Percentiles rank a stretch among this genome's conserved stretches.
These are phyloP conservation scores for Chytridium lagenaria DNA, from an alignment of 371 early-diverging fungal genomes.

Conservation along the genomic window DNA sequence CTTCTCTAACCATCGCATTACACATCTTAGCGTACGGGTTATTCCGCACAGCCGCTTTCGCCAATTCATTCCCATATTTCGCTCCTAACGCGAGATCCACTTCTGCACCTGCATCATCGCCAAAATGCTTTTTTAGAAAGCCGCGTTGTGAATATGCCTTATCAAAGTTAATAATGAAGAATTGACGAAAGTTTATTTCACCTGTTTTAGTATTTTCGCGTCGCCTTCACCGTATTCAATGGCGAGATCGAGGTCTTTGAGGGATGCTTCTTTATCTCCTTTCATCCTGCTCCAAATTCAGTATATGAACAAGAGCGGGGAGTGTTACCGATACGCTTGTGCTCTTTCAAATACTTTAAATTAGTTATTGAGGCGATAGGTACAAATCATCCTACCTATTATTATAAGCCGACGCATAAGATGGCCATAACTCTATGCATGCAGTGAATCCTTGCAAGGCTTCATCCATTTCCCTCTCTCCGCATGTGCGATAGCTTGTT, in stretches of 20 bases:
- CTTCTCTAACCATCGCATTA: slow-evolving; percentile 26
- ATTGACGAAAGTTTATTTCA: too few species aligned
- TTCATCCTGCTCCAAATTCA: slow-evolving; percentile 58
- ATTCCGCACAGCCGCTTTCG: slow-evolving; percentile 77
- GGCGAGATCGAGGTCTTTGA: slow-evolving; percentile 74
- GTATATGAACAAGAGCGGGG: slow-evolving; percentile 75
- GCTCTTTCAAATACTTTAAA: slow-evolving; percentile 1
- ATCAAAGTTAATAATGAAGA: too few species aligned
- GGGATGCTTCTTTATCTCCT: slow-evolving; percentile 60
- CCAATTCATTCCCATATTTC: slow-evolving; percentile 80
- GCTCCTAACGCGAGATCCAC: slow-evolving; percentile 82
- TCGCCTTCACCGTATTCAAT: slow-evolving; percentile 69
- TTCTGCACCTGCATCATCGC: slow-evolving; percentile 70
- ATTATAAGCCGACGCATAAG: slow-evolving; percentile 84
- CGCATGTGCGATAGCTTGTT: slow-evolving; percentile 53
- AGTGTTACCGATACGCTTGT: neutral
- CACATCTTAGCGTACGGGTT: slow-evolving; percentile 92
- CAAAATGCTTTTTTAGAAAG: slow-evolving; percentile 67
- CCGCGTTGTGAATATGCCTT: slow-evolving; percentile 89
- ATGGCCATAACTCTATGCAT: slow-evolving; percentile 63
- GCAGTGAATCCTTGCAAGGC: slow-evolving; percentile 58
- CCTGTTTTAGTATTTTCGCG: slow-evolving; percentile 72
- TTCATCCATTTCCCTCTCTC: slow-evolving; percentile 53
- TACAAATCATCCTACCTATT: slow-evolving; percentile 60
- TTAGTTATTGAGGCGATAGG: neutral